Percentiles rank a stretch among this genome's conserved stretches.
phyloP scores from a whole-genome alignment of 2,329 filamentous ascomycete genomes.

The Paecilomyces sp. region DNA sequence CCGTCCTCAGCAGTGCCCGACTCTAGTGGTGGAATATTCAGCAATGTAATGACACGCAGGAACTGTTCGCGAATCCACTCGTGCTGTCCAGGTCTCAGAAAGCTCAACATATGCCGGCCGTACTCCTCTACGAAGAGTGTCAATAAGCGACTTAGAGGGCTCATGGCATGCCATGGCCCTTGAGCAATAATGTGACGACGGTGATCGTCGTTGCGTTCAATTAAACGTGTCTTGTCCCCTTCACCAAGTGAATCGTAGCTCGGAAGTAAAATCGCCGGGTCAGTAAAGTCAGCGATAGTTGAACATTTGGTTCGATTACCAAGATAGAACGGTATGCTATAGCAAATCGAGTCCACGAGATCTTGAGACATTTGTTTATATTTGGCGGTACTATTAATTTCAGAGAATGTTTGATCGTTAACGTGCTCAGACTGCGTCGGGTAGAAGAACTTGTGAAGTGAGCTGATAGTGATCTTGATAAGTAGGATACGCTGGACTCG shows the following conservation, averaged over 20 bases:
- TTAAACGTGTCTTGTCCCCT: too few relatives aligned
- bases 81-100: background rate
- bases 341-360: slow-evolving; percentile 14
- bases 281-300: slow-evolving; percentile 9
- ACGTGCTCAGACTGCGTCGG: too few relatives aligned
- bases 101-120: background rate
- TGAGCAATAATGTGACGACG: background rate
- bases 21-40: background rate
- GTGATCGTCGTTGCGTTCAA: background rate
- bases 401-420: too few relatives aligned
- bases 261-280: background rate
- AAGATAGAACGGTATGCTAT: slow-evolving; percentile 16
- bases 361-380: slow-evolving; percentile 8
- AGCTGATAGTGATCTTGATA: background rate
- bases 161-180: background rate
- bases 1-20: background rate
- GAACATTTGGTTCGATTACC: slow-evolving; percentile 11
- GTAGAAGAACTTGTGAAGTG: too few relatives aligned
- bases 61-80: background rate
- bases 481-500: background rate
- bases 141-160: background rate
- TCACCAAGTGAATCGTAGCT: background rate
- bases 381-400: too few relatives aligned
- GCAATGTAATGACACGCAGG: background rate
- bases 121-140: background rate